Conservation (phyloP, 768 basidiomycete genomes). For the Russula sp. region DNA sequence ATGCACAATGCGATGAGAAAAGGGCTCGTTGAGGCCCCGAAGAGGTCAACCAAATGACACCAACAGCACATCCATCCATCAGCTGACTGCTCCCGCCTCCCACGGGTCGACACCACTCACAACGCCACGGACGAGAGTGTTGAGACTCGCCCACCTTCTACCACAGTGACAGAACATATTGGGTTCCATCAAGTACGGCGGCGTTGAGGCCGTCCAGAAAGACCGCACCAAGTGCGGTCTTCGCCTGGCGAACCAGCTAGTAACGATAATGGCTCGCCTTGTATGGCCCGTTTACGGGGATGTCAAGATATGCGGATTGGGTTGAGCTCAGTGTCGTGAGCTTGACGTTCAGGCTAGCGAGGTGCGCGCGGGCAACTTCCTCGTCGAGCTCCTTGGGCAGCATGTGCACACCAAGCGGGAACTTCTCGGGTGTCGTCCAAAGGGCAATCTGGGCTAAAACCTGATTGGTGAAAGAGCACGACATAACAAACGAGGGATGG, state of each 20-base stretch:
- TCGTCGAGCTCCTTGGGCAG: slow-evolving; percentile 98
- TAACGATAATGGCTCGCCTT: slow-evolving; percentile 68
- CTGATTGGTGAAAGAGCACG: slow-evolving; percentile 99
- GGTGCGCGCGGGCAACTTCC: slow-evolving; percentile 96
- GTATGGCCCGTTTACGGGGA: slow-evolving; percentile 78
- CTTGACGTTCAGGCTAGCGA: slow-evolving; percentile 88
- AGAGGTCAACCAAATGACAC: slow-evolving; percentile 17
- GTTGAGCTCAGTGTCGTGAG: slow-evolving; percentile 66
- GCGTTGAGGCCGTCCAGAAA: slow-evolving; percentile 66
- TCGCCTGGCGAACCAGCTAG: slow-evolving; percentile 31
- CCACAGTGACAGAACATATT: slow-evolving; percentile 54
- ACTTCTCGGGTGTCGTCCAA: slow-evolving; percentile 88
- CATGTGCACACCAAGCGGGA: slow-evolving; percentile 97
- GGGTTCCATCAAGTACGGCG: slow-evolving; percentile 49
- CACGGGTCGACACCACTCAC: slow-evolving; percentile 6
- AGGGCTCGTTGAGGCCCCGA: slow-evolving; percentile 55
- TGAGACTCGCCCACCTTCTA: slow-evolving; percentile 48
- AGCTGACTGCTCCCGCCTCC: slow-evolving; percentile 10
- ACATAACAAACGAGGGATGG: slow-evolving; percentile 99
- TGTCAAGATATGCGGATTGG: slow-evolving; percentile 89
- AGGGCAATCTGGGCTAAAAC: slow-evolving; percentile 97
- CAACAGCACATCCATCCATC: slow-evolving; percentile 16
- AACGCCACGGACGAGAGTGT: slow-evolving; percentile 33
- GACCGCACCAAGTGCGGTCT: slow-evolving; percentile 6
- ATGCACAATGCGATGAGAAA: slow-evolving; percentile 7